Evolutionary conservation across 1,284 basidiomycete genomes (phyloP).

Genomic region (Spongiforma sp.): DNA sequence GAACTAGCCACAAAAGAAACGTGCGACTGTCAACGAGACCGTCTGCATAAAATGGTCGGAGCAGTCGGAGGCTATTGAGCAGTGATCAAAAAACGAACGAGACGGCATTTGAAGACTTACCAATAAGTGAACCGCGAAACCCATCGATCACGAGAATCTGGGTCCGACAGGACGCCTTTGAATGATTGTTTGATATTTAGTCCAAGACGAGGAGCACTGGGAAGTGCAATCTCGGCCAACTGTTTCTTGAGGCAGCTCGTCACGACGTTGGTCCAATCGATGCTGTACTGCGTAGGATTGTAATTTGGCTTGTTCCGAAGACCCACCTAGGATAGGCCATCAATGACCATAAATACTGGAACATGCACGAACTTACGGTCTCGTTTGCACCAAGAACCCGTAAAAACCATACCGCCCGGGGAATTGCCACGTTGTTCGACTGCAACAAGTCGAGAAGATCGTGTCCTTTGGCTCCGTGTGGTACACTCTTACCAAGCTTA

Average conservation of each 20-base stretch:
- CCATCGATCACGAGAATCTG: constrained; percentile 77
- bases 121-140: constrained; percentile 82
- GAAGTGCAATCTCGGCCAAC: constrained; percentile 82
- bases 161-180: constrained; percentile 75
- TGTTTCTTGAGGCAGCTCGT: constrained; percentile 92
- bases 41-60: constrained; percentile 81
- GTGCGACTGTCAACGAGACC: constrained; percentile 83
- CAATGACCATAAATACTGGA: background rate
- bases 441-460: constrained; percentile 92
- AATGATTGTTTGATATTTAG: constrained; percentile 82
- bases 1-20: constrained; percentile 85
- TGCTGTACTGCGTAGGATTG: constrained; percentile 83
- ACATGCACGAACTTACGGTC: constrained; percentile 56
- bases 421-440: constrained; percentile 79
- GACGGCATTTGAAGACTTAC: constrained; percentile 44
- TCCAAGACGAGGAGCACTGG: constrained; percentile 74
- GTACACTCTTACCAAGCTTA: constrained; percentile 89
- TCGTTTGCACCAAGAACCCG: constrained; percentile 96
- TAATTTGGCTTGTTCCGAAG: constrained; percentile 74
- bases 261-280: constrained; percentile 89
- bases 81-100: constrained; percentile 9
- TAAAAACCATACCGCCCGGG: constrained; percentile 95
- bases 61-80: constrained; percentile 64
- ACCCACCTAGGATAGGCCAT: constrained; percentile 54
- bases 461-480: constrained; percentile 92